These are phyloP conservation scores for Aspergillus fijiensis DNA, from an alignment of 2,329 filamentous ascomycete species.

Conservation along the genomic window DNA sequence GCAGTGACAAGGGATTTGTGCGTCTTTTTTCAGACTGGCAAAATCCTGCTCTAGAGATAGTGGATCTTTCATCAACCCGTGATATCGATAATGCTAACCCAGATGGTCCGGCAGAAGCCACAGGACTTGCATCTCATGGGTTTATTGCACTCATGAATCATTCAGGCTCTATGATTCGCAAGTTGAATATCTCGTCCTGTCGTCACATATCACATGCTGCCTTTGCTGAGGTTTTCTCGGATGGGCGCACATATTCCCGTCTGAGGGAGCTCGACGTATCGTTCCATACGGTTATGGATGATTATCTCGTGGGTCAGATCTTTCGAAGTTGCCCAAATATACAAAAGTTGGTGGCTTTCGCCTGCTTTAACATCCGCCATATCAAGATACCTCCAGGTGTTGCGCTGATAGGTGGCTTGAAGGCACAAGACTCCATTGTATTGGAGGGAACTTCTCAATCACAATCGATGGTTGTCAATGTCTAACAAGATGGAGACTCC, in stretches of 20 bases:
- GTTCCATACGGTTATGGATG: constrained; percentile 55
- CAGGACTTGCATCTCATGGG: constrained; percentile 73
- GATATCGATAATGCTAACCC: constrained; percentile 71
- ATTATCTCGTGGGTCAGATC: constrained; percentile 45
- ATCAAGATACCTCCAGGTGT: constrained; percentile 58
- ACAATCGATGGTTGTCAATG: not conserved
- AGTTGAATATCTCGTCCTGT: constrained; percentile 78
- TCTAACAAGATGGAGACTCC: not conserved
- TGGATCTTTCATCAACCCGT: constrained; percentile 77
- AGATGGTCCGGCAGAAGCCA: constrained; percentile 58
- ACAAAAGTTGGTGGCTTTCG: constrained; percentile 60
- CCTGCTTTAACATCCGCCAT: constrained; percentile 60
- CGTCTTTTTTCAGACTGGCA: constrained; percentile 73
- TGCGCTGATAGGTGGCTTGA: constrained; percentile 60
- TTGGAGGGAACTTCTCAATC: constrained; percentile 23
- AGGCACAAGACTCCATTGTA: constrained; percentile 56
- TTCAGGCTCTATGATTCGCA: constrained; percentile 65
- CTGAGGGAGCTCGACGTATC: constrained; percentile 73
- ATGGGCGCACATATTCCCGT: constrained; percentile 62
- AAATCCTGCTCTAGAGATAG: constrained; percentile 67
- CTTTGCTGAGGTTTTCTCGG: constrained; percentile 72
- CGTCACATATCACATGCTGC: constrained; percentile 73
- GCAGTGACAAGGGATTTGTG: constrained; percentile 72
- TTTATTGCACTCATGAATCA: constrained; percentile 83
- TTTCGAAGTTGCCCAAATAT: constrained; percentile 49